Conservation (phyloP, 495 filamentous ascomycete species). For the Aspergillus panamensis region DNA sequence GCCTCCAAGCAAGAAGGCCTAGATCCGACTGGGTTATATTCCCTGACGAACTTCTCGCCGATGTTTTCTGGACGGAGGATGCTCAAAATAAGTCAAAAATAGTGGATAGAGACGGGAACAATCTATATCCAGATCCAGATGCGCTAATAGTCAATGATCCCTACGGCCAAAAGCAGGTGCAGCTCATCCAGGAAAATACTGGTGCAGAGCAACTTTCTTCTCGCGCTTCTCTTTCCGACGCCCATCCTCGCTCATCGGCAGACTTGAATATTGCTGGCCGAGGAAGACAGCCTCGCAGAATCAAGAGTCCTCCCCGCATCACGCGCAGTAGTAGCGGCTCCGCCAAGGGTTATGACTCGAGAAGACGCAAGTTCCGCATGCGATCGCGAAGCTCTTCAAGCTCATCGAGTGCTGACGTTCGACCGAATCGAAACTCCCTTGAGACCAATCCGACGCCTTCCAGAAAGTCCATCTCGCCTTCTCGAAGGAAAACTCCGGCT, state of each 20-base stretch:
- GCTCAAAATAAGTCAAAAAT: slow-evolving; percentile 68
- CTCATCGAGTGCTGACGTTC: slow-evolving; percentile 27
- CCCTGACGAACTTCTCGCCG: slow-evolving; percentile 77
- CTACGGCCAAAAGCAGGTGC: slow-evolving; percentile 15
- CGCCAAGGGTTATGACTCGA: slow-evolving; percentile 21
- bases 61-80: slow-evolving; percentile 81
- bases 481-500: slow-evolving; percentile 5
- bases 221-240: slow-evolving; percentile 32
- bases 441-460: slow-evolving; percentile 2
- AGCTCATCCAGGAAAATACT: slow-evolving; percentile 15
- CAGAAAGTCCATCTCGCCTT: slow-evolving; percentile 12
- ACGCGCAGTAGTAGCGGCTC: slow-evolving; percentile 30
- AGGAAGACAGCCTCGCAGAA: slow-evolving; percentile 33
- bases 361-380: slow-evolving; percentile 26
- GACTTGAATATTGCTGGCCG: slow-evolving; percentile 34
- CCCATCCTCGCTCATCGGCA: slow-evolving; percentile 25
- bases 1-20: slow-evolving; percentile 55
- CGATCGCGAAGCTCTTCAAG: slow-evolving; percentile 34
- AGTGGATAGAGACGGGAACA: slow-evolving; percentile 67
- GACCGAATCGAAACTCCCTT: slow-evolving; percentile 8
- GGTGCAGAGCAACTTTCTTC: slow-evolving; percentile 25
- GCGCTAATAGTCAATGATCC: slow-evolving; percentile 24
- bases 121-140: slow-evolving; percentile 55
- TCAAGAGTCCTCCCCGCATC: slow-evolving; percentile 27
- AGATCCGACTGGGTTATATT: slow-evolving; percentile 76